Evolutionary conservation across 192 early-diverging fungal species (phyloP).

Genomic region (Entrophospora sp.): DNA sequence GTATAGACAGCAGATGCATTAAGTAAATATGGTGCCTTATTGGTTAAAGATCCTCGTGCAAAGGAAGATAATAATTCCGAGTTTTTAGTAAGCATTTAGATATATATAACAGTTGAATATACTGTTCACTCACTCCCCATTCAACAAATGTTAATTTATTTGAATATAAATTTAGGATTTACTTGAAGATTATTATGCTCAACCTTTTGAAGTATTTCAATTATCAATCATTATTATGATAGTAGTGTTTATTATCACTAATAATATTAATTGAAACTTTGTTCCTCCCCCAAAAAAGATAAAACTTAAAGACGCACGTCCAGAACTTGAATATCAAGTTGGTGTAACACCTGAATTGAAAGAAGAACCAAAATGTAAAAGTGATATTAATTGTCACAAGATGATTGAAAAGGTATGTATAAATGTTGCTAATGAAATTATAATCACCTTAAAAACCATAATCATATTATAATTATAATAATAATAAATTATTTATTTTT

Average conservation of each 20-base stretch:
- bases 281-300: too few relatives aligned
- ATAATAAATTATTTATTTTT: background rate
- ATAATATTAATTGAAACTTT: too few relatives aligned
- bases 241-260: background rate
- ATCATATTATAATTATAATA: background rate
- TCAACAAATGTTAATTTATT: too few relatives aligned
- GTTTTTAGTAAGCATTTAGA: too few relatives aligned
- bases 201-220: slow-evolving; percentile 35
- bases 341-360: slow-evolving; percentile 60
- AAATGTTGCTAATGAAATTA: too few relatives aligned
- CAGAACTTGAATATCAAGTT: slow-evolving; percentile 47
- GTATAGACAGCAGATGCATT: slow-evolving; percentile 51
- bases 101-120: background rate
- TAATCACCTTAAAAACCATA: too few relatives aligned
- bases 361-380: slow-evolving; percentile 55
- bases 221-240: background rate
- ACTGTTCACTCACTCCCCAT: background rate
- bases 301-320: slow-evolving; percentile 55
- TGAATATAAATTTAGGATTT: slow-evolving; percentile 38
- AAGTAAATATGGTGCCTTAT: slow-evolving; percentile 51
- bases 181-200: slow-evolving; percentile 64
- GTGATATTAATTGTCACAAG: slow-evolving; percentile 48
- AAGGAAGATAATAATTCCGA: slow-evolving; percentile 34
- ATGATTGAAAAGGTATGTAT: slow-evolving; percentile 35
- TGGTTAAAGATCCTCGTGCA: slow-evolving; percentile 61